phyloP scores from a whole-genome alignment of 2,329 filamentous ascomycete genomes.

The Stemphylium beticola region DNA sequence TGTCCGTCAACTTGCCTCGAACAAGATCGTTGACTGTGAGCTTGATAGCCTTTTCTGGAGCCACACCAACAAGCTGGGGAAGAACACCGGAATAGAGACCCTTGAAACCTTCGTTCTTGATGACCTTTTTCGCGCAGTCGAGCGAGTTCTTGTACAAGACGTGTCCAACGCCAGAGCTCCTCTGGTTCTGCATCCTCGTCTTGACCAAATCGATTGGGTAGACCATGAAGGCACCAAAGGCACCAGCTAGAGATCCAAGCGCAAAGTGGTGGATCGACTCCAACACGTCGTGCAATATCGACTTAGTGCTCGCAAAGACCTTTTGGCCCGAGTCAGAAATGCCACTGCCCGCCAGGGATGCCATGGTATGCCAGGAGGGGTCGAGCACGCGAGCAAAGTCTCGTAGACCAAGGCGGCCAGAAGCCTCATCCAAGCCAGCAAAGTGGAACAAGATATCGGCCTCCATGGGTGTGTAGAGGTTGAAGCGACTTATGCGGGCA shows the following conservation, averaged over 20 bases:
- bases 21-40: constrained; percentile 97
- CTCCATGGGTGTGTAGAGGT: constrained; percentile 97
- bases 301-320: constrained; percentile 61
- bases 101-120: constrained; percentile 86
- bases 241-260: constrained; percentile 87
- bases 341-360: constrained; percentile 57
- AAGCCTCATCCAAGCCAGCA: constrained; percentile 87
- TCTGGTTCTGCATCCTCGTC: constrained; percentile 98
- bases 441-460: constrained; percentile 99
- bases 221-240: constrained; percentile 99
- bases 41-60: constrained; percentile 99
- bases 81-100: constrained; percentile 94
- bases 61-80: constrained; percentile 94
- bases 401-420: constrained; percentile 77
- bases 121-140: constrained; percentile 91
- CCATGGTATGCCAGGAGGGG: constrained; percentile 80
- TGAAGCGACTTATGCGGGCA: constrained; percentile 88
- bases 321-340: constrained; percentile 56
- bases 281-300: constrained; percentile 67
- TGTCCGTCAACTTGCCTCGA: constrained; percentile 74
- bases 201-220: constrained; percentile 99
- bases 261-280: constrained; percentile 90
- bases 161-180: constrained; percentile 77
- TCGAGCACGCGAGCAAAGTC: constrained; percentile 97
- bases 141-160: constrained; percentile 95